Conservation (phyloP, 768 basidiomycete species). For the Cystoderma amianthinum region DNA sequence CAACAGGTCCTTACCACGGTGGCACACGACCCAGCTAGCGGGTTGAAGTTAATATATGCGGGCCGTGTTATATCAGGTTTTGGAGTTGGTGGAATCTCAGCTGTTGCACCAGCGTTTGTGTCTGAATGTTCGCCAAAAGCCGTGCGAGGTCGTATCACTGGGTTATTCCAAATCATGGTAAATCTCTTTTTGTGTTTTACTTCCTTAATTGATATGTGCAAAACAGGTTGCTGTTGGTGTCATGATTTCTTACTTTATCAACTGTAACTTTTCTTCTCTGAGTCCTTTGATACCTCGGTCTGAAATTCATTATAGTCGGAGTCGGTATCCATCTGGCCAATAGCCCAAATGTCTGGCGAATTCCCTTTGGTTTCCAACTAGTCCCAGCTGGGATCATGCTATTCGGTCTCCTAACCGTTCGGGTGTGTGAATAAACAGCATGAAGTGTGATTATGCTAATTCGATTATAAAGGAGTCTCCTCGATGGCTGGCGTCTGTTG, state of each 20-base stretch:
- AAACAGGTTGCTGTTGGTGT: slow-evolving; percentile 64
- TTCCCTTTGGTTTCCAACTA: slow-evolving; percentile 74
- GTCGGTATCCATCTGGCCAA: slow-evolving; percentile 44
- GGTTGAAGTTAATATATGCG: slow-evolving; percentile 65
- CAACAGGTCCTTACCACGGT: slow-evolving; percentile 68
- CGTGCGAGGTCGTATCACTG: slow-evolving; percentile 80
- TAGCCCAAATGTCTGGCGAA: slow-evolving; percentile 53
- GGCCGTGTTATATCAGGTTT: slow-evolving; percentile 78
- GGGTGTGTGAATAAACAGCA: slow-evolving; percentile 29
- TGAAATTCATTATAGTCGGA: slow-evolving; percentile 38
- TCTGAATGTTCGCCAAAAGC: slow-evolving; percentile 85
- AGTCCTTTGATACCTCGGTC: not conserved
- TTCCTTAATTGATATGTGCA: not conserved
- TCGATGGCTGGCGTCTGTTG: slow-evolving; percentile 67
- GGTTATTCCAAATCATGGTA: slow-evolving; percentile 82
- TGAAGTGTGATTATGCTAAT: too few species aligned
- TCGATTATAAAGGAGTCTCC: slow-evolving; percentile 76
- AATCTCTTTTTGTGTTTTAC: slow-evolving; percentile 2
- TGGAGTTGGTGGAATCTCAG: slow-evolving; percentile 77
- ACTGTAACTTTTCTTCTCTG: slow-evolving; percentile 40
- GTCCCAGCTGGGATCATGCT: slow-evolving; percentile 70
- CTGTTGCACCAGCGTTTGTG: slow-evolving; percentile 82
- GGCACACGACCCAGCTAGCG: slow-evolving; percentile 42
- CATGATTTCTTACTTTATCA: slow-evolving; percentile 81
- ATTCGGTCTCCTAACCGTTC: slow-evolving; percentile 60